Conservation (phyloP, 805 yeast genomes). For the Saccharomyces kudriavzevii region DNA sequence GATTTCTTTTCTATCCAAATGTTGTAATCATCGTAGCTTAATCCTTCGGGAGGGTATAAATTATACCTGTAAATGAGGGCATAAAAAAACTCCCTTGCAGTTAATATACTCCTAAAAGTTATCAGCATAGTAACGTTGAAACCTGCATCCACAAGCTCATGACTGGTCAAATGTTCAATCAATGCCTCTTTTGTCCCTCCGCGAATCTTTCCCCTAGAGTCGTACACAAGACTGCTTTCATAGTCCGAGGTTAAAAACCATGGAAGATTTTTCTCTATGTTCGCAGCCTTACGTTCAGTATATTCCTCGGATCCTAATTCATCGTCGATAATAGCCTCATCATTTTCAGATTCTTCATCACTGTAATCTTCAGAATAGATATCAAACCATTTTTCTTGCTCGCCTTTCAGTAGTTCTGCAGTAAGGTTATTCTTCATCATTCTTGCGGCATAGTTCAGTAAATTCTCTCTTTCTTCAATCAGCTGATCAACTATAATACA, state of each 20-base stretch:
- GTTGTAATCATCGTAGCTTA: slow-evolving; percentile 73
- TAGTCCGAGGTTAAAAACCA: slow-evolving; percentile 70
- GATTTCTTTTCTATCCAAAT: slow-evolving; percentile 68
- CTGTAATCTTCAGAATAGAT: slow-evolving; percentile 23
- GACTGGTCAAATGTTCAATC: slow-evolving; percentile 73
- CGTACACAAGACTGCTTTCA: slow-evolving; percentile 50
- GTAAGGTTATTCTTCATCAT: slow-evolving; percentile 66
- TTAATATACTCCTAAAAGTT: slow-evolving; percentile 70
- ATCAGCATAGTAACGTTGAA: slow-evolving; percentile 63
- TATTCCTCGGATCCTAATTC: not conserved
- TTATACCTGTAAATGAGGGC: slow-evolving; percentile 57
- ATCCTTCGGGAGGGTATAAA: slow-evolving; percentile 76
- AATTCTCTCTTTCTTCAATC: slow-evolving; percentile 59
- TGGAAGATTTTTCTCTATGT: slow-evolving; percentile 37
- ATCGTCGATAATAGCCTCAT: not conserved
- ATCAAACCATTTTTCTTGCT: slow-evolving; percentile 32
- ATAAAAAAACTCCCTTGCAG: slow-evolving; percentile 53
- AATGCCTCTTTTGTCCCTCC: slow-evolving; percentile 81
- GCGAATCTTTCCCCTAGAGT: slow-evolving; percentile 60
- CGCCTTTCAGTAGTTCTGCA: slow-evolving; percentile 45
- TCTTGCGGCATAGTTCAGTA: slow-evolving; percentile 62
- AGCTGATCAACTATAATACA: slow-evolving; percentile 44
- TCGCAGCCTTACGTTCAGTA: not conserved
- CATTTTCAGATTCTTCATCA: slow-evolving; percentile 3
- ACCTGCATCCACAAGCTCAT: slow-evolving; percentile 49